A percentile compares a stretch with the other conserved stretches of the same genome.
Conservation (phyloP, 2,329 filamentous ascomycete species). For the Nemania abortiva region DNA sequence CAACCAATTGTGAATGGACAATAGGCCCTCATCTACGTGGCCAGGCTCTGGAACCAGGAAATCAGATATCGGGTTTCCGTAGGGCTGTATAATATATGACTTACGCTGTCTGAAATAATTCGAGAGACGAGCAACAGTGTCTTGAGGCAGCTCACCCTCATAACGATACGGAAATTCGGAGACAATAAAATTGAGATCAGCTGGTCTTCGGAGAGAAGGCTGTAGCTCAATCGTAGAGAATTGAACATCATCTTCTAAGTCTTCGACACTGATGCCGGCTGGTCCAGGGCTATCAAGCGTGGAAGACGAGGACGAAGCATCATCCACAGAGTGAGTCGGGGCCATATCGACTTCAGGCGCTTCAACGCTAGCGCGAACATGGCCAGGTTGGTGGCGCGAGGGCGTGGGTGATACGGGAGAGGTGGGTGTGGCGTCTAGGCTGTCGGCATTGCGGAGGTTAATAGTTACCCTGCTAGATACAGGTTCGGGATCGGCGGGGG, state of each 20-base stretch:
- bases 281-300: constrained; percentile 59
- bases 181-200: constrained; percentile 42
- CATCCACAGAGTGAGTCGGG: constrained; percentile 44
- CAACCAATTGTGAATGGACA: constrained; percentile 64
- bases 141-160: constrained; percentile 46
- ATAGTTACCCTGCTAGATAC: constrained; percentile 71
- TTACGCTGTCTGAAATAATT: constrained; percentile 49
- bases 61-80: constrained; percentile 31
- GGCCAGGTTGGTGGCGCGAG: constrained; percentile 44
- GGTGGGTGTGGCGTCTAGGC: constrained; percentile 57
- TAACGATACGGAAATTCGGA: constrained; percentile 50
- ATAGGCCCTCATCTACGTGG: constrained; percentile 60
- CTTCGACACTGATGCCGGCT: constrained; percentile 57
- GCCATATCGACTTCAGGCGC: constrained; percentile 57
- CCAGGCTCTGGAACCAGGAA: constrained; percentile 53
- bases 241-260: constrained; percentile 51
- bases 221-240: constrained; percentile 53
- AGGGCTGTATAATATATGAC: constrained; percentile 28
- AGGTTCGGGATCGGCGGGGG: constrained; percentile 54
- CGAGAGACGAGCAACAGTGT: constrained; percentile 47
- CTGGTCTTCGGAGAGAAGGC: constrained; percentile 37
- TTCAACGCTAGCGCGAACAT: constrained; percentile 61
- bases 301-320: constrained; percentile 54
- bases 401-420: constrained; percentile 59
- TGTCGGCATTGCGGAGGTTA: constrained; percentile 65